Conservation (phyloP, 2,329 filamentous ascomycete species). For the Domatiomyces catenatus region DNA sequence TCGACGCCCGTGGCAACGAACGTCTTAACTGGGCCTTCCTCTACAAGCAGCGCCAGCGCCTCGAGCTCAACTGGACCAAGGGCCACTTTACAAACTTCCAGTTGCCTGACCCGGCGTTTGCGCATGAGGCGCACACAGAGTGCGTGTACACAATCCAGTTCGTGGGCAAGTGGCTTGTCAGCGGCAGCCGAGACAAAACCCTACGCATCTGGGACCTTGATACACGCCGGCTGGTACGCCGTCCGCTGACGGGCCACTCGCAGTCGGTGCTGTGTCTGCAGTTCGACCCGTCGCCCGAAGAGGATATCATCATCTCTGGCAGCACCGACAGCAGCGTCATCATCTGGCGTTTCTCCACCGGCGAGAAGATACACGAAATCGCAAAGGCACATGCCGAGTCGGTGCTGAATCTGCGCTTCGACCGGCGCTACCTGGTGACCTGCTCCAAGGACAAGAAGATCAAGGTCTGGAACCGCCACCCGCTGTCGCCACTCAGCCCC, state of each 20-base stretch:
- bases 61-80: slow-evolving; percentile 84
- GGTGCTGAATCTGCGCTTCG: slow-evolving; percentile 84
- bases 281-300: slow-evolving; percentile 73
- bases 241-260: slow-evolving; percentile 59
- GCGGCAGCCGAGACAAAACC: slow-evolving; percentile 76
- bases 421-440: slow-evolving; percentile 79
- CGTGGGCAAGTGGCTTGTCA: slow-evolving; percentile 70
- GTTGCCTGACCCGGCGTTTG: slow-evolving; percentile 66
- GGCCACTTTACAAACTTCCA: slow-evolving; percentile 76
- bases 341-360: slow-evolving; percentile 85
- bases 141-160: slow-evolving; percentile 95
- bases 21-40: slow-evolving; percentile 85
- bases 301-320: slow-evolving; percentile 88
- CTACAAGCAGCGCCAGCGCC: slow-evolving; percentile 67
- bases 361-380: slow-evolving; percentile 63
- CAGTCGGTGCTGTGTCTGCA: slow-evolving; percentile 90
- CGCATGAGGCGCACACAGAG: slow-evolving; percentile 71
- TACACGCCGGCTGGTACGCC: slow-evolving; percentile 58
- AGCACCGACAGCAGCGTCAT: slow-evolving; percentile 87
- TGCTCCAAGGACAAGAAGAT: slow-evolving; percentile 96
- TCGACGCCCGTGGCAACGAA: slow-evolving; percentile 21
- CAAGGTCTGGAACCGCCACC: slow-evolving; percentile 79
- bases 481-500: slow-evolving; percentile 37
- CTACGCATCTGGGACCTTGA: slow-evolving; percentile 83
- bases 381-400: slow-evolving; percentile 70